Evolutionary conservation across 306 rosid species (phyloP).

Genomic region (Argentina anserina): DNA sequence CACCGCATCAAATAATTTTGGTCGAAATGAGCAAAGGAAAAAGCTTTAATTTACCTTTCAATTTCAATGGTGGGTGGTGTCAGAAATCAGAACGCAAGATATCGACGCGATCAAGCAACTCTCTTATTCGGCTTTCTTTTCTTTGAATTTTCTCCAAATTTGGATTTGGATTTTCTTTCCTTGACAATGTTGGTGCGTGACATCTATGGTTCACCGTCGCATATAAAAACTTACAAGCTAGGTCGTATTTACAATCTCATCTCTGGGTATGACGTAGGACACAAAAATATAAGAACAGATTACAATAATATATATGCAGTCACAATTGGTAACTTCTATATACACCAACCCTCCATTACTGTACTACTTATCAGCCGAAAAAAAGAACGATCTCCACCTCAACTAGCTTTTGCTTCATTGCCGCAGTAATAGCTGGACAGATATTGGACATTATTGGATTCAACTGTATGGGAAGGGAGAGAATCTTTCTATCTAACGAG

Average conservation of each 20-base stretch:
- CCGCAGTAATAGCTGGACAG: constrained; percentile 33
- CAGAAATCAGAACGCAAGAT: no score
- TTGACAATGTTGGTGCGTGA: no score
- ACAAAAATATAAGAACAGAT: constrained; percentile 13
- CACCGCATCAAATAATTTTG: no score
- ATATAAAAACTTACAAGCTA: neutral
- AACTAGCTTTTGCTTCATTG: constrained; percentile 28
- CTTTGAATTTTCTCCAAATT: no score
- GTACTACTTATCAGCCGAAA: constrained; percentile 11
- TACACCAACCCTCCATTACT: constrained; percentile 27
- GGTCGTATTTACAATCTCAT: constrained; percentile 42
- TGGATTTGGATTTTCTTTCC: no score
- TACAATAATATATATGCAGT: constrained; percentile 40
- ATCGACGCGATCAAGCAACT: no score
- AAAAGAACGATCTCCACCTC: constrained; percentile 44
- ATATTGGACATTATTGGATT: constrained; percentile 34
- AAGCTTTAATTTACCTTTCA: no score
- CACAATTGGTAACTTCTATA: constrained; percentile 20
- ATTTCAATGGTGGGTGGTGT: no score
- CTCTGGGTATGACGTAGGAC: constrained; percentile 25
- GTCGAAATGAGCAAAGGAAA: no score
- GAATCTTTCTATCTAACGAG: constrained; percentile 60
- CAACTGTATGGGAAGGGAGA: constrained; percentile 31
- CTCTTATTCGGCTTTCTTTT: no score
- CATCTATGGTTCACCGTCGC: constrained; percentile 12